A percentile compares a stretch with the other conserved stretches of the same genome.
Evolutionary conservation across 2,329 filamentous ascomycete genomes (phyloP).

Genomic region (Phialemonium atrogriseum): DNA sequence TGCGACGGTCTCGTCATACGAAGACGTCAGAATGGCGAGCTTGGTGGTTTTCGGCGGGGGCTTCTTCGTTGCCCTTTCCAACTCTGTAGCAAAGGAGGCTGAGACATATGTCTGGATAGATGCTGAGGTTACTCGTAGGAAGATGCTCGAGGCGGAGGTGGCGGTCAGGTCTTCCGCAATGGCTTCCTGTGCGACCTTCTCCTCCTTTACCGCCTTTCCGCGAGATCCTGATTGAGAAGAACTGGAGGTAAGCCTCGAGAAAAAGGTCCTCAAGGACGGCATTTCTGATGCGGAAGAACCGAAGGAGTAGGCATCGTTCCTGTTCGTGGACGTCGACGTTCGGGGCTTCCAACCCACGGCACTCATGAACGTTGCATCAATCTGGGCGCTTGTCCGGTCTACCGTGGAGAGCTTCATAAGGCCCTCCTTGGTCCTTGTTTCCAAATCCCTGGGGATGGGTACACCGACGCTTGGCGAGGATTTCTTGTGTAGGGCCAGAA

Average conservation of each 20-base stretch:
- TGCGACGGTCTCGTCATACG: constrained; percentile 71
- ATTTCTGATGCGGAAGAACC: constrained; percentile 38
- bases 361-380: constrained; percentile 84
- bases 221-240: constrained; percentile 41
- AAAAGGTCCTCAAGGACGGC: constrained; percentile 68
- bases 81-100: constrained; percentile 66
- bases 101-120: constrained; percentile 69
- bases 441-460: constrained; percentile 67
- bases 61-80: constrained; percentile 95
- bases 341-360: constrained; percentile 75
- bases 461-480: constrained; percentile 69
- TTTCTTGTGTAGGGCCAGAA: constrained; percentile 76
- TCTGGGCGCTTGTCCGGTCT: constrained; percentile 79
- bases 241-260: constrained; percentile 62
- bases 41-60: constrained; percentile 83
- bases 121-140: constrained; percentile 80
- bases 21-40: constrained; percentile 82
- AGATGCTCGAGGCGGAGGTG: constrained; percentile 69
- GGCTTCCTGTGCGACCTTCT: constrained; percentile 52
- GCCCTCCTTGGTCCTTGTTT: constrained; percentile 74
- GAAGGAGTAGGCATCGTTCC: constrained; percentile 36
- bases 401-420: constrained; percentile 82
- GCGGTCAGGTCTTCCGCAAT: constrained; percentile 66
- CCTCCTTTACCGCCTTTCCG: constrained; percentile 52
- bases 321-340: constrained; percentile 27